Evolutionary conservation across 345 rosid species (phyloP).

Genomic region (Corchorus olitorius): DNA sequence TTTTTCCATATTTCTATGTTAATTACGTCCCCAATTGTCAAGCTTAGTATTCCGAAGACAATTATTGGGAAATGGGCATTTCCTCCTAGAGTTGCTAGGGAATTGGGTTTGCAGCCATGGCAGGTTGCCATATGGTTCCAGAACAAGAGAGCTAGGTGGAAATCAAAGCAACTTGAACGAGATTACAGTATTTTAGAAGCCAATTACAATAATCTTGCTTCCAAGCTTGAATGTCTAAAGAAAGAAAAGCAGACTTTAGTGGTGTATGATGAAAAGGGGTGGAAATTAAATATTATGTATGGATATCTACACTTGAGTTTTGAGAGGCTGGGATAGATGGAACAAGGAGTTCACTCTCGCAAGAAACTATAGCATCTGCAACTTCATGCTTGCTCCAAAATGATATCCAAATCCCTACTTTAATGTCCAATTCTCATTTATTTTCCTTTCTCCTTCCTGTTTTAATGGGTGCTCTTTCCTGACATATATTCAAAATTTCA

Average conservation of each 20-base stretch:
- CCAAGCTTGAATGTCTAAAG: constrained; percentile 58
- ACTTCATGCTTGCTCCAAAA: too few species aligned
- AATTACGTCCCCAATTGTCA: constrained; percentile 40
- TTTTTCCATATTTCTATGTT: neutral
- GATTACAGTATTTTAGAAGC: constrained; percentile 57
- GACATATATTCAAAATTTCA: too few species aligned
- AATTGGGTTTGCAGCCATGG: constrained; percentile 77
- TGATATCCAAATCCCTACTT: neutral
- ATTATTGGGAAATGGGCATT: constrained; percentile 32
- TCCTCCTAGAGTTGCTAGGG: constrained; percentile 61
- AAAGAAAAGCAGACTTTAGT: constrained; percentile 63
- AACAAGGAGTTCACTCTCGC: too few species aligned
- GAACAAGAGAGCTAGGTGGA: constrained; percentile 87
- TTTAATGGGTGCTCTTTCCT: neutral
- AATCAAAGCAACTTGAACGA: constrained; percentile 76
- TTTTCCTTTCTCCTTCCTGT: neutral
- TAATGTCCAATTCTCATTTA: neutral
- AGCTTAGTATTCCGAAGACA: constrained; percentile 55
- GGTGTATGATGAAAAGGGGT: neutral
- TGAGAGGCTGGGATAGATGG: neutral
- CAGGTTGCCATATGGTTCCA: constrained; percentile 97
- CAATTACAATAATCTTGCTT: constrained; percentile 54
- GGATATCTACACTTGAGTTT: neutral
- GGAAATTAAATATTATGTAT: neutral
- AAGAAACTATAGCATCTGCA: too few species aligned